Conservation (phyloP, 306 rosid genomes). For the Notholithocarpus densiflorus region DNA sequence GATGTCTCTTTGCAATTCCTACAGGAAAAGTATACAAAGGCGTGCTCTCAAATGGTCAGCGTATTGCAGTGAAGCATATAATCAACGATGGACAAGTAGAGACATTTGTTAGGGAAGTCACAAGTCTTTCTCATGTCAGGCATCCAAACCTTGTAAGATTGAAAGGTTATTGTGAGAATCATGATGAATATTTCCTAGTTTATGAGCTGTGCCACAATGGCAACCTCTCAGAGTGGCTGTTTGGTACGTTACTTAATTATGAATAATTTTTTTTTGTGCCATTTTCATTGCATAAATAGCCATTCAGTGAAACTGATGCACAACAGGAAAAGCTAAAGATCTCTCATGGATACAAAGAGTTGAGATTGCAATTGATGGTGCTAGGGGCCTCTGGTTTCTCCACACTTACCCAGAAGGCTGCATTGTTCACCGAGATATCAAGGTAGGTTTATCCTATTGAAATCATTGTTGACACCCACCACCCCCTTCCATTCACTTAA, state of each 20-base stretch:
- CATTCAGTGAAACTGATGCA: not conserved
- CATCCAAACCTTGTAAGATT: constrained; percentile 59
- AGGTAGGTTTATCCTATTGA: constrained; percentile 32
- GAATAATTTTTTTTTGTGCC: not conserved
- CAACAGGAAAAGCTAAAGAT: constrained; percentile 44
- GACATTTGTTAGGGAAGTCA: constrained; percentile 63
- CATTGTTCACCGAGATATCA: constrained; percentile 68
- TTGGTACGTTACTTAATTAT: constrained; percentile 35
- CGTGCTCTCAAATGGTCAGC: constrained; percentile 42
- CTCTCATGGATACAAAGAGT: constrained; percentile 63
- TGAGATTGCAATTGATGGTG: constrained; percentile 53
- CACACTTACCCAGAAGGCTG: constrained; percentile 58
- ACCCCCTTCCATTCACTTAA: not conserved
- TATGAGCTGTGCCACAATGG: constrained; percentile 68
- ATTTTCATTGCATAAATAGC: not conserved
- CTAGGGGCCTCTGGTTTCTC: constrained; percentile 64
- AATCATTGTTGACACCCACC: not conserved
- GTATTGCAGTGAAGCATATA: constrained; percentile 64
- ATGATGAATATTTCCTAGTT: constrained; percentile 59
- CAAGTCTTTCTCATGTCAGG: constrained; percentile 52
- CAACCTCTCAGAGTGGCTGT: constrained; percentile 69
- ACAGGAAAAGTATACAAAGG: constrained; percentile 63
- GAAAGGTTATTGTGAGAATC: constrained; percentile 42
- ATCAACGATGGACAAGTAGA: constrained; percentile 47
- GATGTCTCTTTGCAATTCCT: not conserved